Evolutionary conservation across 805 yeast genomes (phyloP).

Genomic region (Wickerhamomyces subpelliculosus): DNA sequence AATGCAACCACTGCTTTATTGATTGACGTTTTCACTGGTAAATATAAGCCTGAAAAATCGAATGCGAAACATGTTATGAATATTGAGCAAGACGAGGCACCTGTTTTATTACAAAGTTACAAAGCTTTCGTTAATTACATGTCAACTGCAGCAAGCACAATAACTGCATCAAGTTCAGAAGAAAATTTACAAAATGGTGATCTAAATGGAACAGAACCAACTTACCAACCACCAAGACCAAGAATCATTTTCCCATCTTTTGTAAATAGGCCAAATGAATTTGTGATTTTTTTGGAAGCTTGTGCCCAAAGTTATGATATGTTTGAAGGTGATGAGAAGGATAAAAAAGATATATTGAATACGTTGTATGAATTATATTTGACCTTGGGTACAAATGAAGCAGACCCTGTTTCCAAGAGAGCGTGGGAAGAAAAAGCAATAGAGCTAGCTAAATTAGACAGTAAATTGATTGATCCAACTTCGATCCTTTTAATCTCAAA

Average conservation of each 20-base stretch:
- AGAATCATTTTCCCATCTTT: conserved; percentile 81
- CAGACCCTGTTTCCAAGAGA: conserved; percentile 27
- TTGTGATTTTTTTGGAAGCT: conserved; percentile 89
- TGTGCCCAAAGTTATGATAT: conserved; percentile 72
- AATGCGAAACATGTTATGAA: conserved; percentile 1
- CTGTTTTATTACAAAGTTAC: conserved; percentile 39
- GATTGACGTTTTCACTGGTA: conserved; percentile 86
- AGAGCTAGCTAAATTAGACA: conserved; percentile 38
- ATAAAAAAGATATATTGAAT: conserved; percentile 64
- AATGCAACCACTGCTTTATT: conserved; percentile 75
- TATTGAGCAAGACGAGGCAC: conserved; percentile 5
- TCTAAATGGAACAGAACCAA: conserved; percentile 34
- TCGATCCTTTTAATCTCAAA: conserved; percentile 37
- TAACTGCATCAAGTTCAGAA: conserved; percentile 13
- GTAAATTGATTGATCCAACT: conserved; percentile 46
- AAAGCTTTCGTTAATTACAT: conserved; percentile 53
- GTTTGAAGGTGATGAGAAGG: conserved; percentile 62
- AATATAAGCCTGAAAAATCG: conserved; percentile 45
- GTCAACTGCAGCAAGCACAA: conserved; percentile 24
- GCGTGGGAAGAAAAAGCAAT: conserved; percentile 67
- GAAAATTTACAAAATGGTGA: conserved; percentile 8
- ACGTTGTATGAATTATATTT: conserved; percentile 82
- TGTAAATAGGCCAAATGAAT: conserved; percentile 78
- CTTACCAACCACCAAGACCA: conserved; percentile 90
- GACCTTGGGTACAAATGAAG: conserved; percentile 40